Base-by-base conservation (phyloP, 306 rosid genomes). In the Cucurbita argyrosperma region DNA sequence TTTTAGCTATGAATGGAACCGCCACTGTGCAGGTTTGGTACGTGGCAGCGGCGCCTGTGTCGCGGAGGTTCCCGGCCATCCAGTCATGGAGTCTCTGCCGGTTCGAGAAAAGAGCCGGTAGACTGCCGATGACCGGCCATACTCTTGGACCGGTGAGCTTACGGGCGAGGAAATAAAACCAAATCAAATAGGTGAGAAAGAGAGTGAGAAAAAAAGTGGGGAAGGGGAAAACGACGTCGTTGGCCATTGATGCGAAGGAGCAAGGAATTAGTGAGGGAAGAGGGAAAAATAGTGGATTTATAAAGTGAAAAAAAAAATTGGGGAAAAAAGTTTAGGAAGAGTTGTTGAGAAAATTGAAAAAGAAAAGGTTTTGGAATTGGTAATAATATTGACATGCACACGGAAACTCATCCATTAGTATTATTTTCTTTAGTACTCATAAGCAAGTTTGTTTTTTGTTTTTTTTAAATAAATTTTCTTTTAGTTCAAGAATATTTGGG, bases 1-100 rank as follows among this genome's bases (percentile, higher is more conserved):
- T 84, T 56, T 76, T 81, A 0, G 89, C 91, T 14, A 90, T n/a
- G 82, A 92, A 92, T 38, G 98, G 98, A 57, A 92, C 23, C 2
- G 88, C 84, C 2, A 92, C n/a, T 23, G 86, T 88, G 74, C 91
- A 83, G 0, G 98, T 93, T 77, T 93, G 98, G 80, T 93, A 93
- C 4, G 98, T 93, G 62, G 89, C 74, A 0, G 84, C 79, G 4
- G 84, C 85, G 0, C 90, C 93, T 0, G 87, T 70, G 11, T 78
- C 61, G 0, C 89, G 84, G 50, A 93, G 92, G 76, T 93, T 93
- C 0, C 67, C 18, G 1, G 92, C 74, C 0, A 93, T 85, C 98
- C 98, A 93, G 35, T 93, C 96, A 7, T 93, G 98, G 79, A 93
- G 47, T 47, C 90, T 76, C 4, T 39, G 66, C 21, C 94, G 88